phyloP scores from a whole-genome alignment of 2,329 filamentous ascomycete genomes.

The Bipolaris oryzae region DNA sequence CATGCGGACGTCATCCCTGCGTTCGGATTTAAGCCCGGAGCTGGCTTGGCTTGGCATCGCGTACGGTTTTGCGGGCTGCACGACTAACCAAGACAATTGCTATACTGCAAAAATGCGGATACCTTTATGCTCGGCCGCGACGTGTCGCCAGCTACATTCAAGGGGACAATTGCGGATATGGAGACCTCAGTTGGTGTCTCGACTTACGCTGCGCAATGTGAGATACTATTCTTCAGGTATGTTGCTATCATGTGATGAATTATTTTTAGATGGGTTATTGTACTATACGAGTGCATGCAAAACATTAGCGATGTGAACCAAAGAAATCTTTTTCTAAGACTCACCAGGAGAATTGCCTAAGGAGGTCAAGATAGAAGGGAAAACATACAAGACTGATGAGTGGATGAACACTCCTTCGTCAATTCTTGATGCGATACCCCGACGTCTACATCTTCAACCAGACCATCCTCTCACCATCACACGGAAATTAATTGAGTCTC shows the following conservation, averaged over 20 bases:
- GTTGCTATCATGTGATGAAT: conserved; percentile 40
- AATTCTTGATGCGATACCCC: conserved; percentile 75
- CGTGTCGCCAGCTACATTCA: conserved; percentile 29
- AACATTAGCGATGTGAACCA: background rate
- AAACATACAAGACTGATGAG: conserved; percentile 69
- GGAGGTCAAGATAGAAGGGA: conserved; percentile 65
- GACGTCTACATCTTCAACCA: conserved; percentile 84
- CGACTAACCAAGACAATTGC: conserved; percentile 18
- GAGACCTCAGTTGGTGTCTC: conserved; percentile 16
- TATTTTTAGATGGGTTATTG: background rate
- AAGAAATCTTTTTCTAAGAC: conserved; percentile 15
- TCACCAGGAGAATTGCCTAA: conserved; percentile 26
- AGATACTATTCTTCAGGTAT: conserved; percentile 44
- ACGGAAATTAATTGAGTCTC: conserved; percentile 86
- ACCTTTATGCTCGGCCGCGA: conserved; percentile 23
- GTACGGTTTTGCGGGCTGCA: conserved; percentile 24
- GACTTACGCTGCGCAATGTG: conserved; percentile 24
- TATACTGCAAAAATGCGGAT: conserved; percentile 33
- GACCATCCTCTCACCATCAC: conserved; percentile 93
- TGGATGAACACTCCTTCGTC: conserved; percentile 86
- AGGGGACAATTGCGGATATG: conserved; percentile 11
- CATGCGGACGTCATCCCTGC: conserved; percentile 36
- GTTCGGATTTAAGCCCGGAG: conserved; percentile 22
- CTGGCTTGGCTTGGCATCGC: conserved; percentile 35
- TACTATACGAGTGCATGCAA: background rate